A percentile compares a stretch with the other conserved stretches of the same genome.
These are phyloP conservation scores for Aspergillus arachidicola DNA, from an alignment of 2,329 filamentous ascomycete genomes.

Conservation along the genomic window DNA sequence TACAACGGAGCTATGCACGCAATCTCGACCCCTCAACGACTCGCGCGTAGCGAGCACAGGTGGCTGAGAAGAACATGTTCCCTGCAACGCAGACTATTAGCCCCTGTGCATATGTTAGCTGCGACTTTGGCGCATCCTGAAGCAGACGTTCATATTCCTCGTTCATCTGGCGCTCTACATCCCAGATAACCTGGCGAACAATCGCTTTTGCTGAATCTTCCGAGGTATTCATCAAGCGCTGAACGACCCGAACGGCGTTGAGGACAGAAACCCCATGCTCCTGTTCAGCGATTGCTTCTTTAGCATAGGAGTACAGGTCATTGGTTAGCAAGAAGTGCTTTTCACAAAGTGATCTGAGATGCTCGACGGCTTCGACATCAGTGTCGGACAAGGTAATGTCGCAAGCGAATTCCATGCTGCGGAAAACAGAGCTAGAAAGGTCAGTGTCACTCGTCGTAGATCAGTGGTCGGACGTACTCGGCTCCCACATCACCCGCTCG, in stretches of 20 bases:
- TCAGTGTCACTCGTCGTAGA: not conserved
- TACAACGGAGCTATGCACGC: not conserved
- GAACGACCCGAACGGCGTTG: conserved; percentile 16
- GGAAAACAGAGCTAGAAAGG: conserved; percentile 8
- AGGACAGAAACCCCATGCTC: conserved; percentile 3
- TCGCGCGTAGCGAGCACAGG: conserved; percentile 13
- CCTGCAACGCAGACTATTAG: conserved; percentile 14
- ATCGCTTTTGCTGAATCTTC: conserved; percentile 4
- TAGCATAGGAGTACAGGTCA: conserved; percentile 20
- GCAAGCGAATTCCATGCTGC: conserved; percentile 13
- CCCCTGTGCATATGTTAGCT: conserved; percentile 10
- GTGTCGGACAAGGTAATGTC: not conserved
- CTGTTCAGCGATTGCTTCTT: conserved; percentile 13
- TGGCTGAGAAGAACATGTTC: conserved; percentile 22
- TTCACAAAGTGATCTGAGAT: conserved; percentile 10
- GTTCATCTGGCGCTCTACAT: conserved; percentile 15
- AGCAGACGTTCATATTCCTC: conserved; percentile 11
- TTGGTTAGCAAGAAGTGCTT: conserved; percentile 18
- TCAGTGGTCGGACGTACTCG: not conserved
- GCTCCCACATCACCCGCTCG: conserved; percentile 14
- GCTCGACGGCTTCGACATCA: not conserved
- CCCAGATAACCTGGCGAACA: conserved; percentile 9
- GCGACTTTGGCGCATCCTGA: not conserved
- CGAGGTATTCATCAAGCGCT: conserved; percentile 5
- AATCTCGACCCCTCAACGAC: conserved; percentile 14